Base-by-base conservation (phyloP, 805 yeast species). In the Candida nanaspora region DNA sequence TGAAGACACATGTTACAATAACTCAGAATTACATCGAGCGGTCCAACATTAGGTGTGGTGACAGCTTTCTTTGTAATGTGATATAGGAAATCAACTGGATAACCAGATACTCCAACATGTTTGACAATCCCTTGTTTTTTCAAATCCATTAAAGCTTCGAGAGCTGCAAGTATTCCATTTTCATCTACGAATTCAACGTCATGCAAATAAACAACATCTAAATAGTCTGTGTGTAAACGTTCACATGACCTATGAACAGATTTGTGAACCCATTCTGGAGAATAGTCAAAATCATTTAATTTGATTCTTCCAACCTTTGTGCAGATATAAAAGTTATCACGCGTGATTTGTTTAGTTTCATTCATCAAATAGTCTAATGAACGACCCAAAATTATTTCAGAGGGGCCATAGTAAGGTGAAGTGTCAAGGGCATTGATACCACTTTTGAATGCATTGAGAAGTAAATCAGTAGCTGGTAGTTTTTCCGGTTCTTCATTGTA, bases 321-420 rank as follows among this genome's bases (percentile, higher is more conserved):
- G 52, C 87, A 81, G 21, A 91, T 68, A 50, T 70, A 80, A 57
- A 83, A 83, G 16, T 67, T 54, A 5, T 80, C 80, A 44, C 98
- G 70, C 0, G 78, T 69, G 50, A 69, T 59, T 37, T 55, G 57
- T 30, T 69, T 67, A 2, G 56, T 56, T 4, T 55, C 54, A 8
- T 65, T 38, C 5, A 58, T 47, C 25, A 65, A 46, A 1, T 53
- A 41, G 20, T 61, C 57, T 47, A 89, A 62, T 0, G 88, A 91
- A 14, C 68, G 45, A 2, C 98, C 97, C 6, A 86, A 56, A 13
- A 89, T 47, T 16, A 62, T 68, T 54, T 89, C 98, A 5, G 95
- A 84, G 0, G 86, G 86, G 0, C 97, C 97, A 56, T 89, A 89
- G 62, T 86, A 88, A 3, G 97, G 96, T 0, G 96, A 85, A 0